Base-by-base conservation (phyloP, 129 eudicot species). In the Kitagawia praeruptora region DNA sequence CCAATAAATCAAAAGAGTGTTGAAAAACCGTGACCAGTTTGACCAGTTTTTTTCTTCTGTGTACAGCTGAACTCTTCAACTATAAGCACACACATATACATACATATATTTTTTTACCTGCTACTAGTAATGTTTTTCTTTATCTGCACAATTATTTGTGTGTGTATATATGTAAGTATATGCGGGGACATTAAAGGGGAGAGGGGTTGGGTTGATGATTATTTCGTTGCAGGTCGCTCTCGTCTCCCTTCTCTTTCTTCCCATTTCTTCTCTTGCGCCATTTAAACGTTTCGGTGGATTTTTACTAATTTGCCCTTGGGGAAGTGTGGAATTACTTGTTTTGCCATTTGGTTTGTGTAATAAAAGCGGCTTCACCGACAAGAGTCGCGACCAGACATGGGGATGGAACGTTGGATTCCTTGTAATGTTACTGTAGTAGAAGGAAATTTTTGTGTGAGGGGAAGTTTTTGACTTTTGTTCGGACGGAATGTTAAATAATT, bases 201-300 rank as follows among this genome's bases (percentile, higher is more conserved):
- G 79, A n/a, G 63, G 39, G 5, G 27, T 34, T 34, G 75, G 18
- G 8, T n/a, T 34, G 82, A 81, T 54, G 75, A 79, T 74, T 75
- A 83, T 75, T 75, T 64, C 46, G 85, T 81, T 81, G 83, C 77
- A 78, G 70, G 87, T 87, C 85, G 77, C 82, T 79, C 83, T 84
- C 83, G 66, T 15, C 69, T 76, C 64, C 77, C 11, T 4, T 39
- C 49, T 74, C 77, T n/a, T 47, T 73, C 76, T 73, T 42, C 28
- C 25, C 37, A 25, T 74, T 45, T 25, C 56, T 75, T 79, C 75
- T 39, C 49, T 77, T 31, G 13, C 77, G 75, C 82, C 79, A 80
- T 86, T 86, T 83, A 80, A 86, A 81, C 75, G 81, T 86, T 86
- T 81, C 69, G 87, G 81, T 74, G 25, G 0, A 0, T 2, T 1